Conservation (phyloP, 805 yeast genomes). For the Candida takata region DNA sequence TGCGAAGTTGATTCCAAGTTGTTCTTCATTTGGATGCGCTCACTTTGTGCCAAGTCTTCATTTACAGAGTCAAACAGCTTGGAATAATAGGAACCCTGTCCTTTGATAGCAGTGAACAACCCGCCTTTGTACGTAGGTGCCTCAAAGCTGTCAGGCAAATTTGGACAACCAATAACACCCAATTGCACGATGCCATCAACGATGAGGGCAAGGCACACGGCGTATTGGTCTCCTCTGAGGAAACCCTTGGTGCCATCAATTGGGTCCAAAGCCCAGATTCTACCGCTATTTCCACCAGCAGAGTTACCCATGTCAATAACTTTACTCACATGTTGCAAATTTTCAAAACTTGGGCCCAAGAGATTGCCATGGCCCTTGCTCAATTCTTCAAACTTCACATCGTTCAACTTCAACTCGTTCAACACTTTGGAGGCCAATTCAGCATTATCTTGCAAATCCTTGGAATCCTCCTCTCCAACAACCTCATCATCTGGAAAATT, state of each 20-base stretch:
- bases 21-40: conserved; percentile 45
- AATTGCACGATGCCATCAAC: conserved; percentile 79
- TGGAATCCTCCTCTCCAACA: conserved; percentile 93
- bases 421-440: conserved; percentile 50
- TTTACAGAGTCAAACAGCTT: conserved; percentile 30
- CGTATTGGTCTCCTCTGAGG: conserved; percentile 92
- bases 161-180: conserved; percentile 97
- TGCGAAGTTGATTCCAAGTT: conserved; percentile 35
- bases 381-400: conserved; percentile 32
- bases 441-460: conserved; percentile 46
- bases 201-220: conserved; percentile 87
- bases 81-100: conserved; percentile 52
- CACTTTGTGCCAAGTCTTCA: conserved; percentile 27
- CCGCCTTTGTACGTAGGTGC: conserved; percentile 53
- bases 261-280: conserved; percentile 97
- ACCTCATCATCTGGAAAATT: conserved; percentile 81
- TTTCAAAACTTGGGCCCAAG: conserved; percentile 33
- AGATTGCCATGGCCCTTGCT: conserved; percentile 15
- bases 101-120: conserved; percentile 60
- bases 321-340: conserved; percentile 44
- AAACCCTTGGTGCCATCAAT: conserved; percentile 98
- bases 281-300: conserved; percentile 67
- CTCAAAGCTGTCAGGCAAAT: conserved; percentile 44
- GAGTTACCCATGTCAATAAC: conserved; percentile 77
- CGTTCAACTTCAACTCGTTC: conserved; percentile 48